A percentile compares a stretch with the other conserved stretches of the same genome.
These are phyloP conservation scores for Corinectria fuckeliana DNA, from an alignment of 2,329 filamentous ascomycete species.

Conservation along the genomic window DNA sequence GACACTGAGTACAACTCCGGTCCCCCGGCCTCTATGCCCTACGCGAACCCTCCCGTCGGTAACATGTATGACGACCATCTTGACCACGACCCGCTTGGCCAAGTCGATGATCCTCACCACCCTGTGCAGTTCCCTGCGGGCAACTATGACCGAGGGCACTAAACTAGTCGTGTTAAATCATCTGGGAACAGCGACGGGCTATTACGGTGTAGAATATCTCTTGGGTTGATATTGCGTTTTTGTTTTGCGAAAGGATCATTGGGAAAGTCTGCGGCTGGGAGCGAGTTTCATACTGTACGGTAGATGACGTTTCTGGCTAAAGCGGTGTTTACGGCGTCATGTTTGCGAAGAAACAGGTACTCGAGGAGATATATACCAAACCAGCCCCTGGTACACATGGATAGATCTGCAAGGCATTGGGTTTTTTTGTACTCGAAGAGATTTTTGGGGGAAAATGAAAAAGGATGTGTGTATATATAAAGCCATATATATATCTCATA, in stretches of 20 bases:
- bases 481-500: slow-evolving; percentile 21
- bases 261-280: slow-evolving; percentile 29
- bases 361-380: slow-evolving; percentile 23
- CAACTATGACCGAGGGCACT: slow-evolving; percentile 61
- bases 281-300: slow-evolving; percentile 29
- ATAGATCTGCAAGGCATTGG: slow-evolving; percentile 22
- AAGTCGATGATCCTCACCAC: slow-evolving; percentile 39
- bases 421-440: slow-evolving; percentile 4
- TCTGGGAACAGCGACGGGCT: slow-evolving; percentile 25
- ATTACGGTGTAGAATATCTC: slow-evolving; percentile 25
- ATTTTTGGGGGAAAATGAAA: slow-evolving; percentile 23
- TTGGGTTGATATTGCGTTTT: slow-evolving; percentile 23
- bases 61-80: slow-evolving; percentile 28
- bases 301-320: slow-evolving; percentile 33
- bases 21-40: slow-evolving; percentile 34
- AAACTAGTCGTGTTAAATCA: slow-evolving; percentile 37
- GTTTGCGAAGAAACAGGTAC: slow-evolving; percentile 28
- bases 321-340: slow-evolving; percentile 26
- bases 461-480: slow-evolving; percentile 24
- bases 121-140: slow-evolving; percentile 63
- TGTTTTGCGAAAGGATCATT: slow-evolving; percentile 25
- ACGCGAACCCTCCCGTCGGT: slow-evolving; percentile 34
- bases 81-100: slow-evolving; percentile 15
- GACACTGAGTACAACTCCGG: slow-evolving; percentile 56
- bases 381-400: slow-evolving; percentile 22